Percentiles rank a stretch among this genome's conserved stretches.
These are phyloP conservation scores for Heliamphora pulchella DNA, from an alignment of 179 eudicot genomes.

Conservation along the genomic window DNA sequence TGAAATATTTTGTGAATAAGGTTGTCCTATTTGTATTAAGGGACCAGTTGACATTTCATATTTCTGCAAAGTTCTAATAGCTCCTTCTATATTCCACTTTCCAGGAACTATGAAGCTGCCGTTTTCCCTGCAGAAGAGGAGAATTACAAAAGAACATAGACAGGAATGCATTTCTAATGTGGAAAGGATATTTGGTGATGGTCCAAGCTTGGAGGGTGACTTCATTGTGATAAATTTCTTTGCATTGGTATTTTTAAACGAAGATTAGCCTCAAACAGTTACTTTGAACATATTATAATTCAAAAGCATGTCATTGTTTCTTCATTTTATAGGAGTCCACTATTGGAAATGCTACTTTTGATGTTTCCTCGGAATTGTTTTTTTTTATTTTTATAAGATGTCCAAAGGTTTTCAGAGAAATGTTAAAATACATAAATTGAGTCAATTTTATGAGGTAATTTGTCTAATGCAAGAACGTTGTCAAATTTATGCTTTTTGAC, in stretches of 20 bases:
- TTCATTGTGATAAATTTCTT: conserved; percentile 80
- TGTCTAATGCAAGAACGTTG: not conserved
- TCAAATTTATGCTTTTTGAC: not conserved
- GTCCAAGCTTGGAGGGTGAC: conserved; percentile 46
- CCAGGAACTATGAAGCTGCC: conserved; percentile 32
- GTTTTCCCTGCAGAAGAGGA: conserved; percentile 47
- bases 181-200: conserved; percentile 63
- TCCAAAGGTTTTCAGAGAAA: not conserved
- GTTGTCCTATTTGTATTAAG: not conserved
- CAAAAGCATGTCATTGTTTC: not conserved
- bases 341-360: not conserved
- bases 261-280: not conserved
- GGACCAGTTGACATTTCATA: not conserved
- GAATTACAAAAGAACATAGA: conserved; percentile 52
- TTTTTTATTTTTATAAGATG: not conserved
- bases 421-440: not conserved
- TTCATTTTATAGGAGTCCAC: not conserved
- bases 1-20: not conserved
- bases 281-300: conserved; percentile 9
- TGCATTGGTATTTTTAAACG: conserved; percentile 46
- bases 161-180: conserved; percentile 49
- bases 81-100: conserved; percentile 9
- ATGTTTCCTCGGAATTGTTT: not conserved
- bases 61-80: conserved; percentile 1
- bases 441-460: not conserved